Evolutionary conservation across 2,329 filamentous ascomycete genomes (phyloP), one percentile per base, ranked within the genome.

Genomic region (Geosmithia flava): DNA sequence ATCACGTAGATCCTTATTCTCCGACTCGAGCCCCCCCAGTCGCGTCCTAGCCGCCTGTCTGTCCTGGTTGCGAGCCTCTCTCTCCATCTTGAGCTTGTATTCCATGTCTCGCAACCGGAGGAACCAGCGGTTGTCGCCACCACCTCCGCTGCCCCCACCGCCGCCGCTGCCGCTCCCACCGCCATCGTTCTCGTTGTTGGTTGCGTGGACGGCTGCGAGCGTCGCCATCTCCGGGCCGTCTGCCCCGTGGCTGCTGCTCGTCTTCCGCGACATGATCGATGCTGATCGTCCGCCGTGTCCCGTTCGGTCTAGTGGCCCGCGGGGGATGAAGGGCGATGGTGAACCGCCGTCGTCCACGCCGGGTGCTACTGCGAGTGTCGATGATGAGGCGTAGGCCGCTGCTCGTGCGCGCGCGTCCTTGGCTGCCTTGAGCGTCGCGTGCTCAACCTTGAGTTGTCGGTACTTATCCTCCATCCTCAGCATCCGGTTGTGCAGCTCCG

Each of bases 41-140:
- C 91, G 72, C 67, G 89, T 85, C 48, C 87, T 72, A 27, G 91
- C 91, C 20, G 88, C 89, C 45, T 78, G 84, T 3, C 93, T 80
- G 66, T 98, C 93, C 50, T 95, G 71, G 47, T 94, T 71, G 43
- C 93, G 72, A 1, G 83, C 89, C 64, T 97, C 93, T 15, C 93
- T 72, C 68, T 98, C 93, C 44, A 86, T 82, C 63, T 95, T 95
- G 17, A 98, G 72, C 56, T 94, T 80, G 54, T 83, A 77, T 70
- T 98, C 93, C 55, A 97, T 70, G 60, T 97, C 90, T 49, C 87
- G 81, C 33, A 97, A 72, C 7, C 93, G 72, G 53, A 95, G 78
- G 53, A 94, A 81, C 87, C 88, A 95, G 55, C 85, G 80, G 54
- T 86, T 83, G 55, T 91, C 84, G 40, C 68, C 67, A 39, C 53